These are phyloP conservation scores for Ophiobolus disseminans DNA, from an alignment of 2,329 filamentous ascomycete species.

Conservation along the genomic window DNA sequence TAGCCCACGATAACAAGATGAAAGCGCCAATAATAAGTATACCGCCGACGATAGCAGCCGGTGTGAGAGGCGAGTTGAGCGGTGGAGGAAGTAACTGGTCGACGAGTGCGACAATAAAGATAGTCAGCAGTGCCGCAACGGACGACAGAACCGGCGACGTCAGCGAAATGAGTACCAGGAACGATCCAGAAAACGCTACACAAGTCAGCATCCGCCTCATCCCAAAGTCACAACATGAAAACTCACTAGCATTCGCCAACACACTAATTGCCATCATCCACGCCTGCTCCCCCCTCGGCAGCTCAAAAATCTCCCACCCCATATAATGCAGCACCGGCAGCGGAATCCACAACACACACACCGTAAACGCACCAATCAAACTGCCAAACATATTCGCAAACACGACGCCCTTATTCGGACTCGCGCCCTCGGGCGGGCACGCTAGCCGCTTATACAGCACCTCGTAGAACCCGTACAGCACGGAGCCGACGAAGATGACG, in stretches of 20 bases:
- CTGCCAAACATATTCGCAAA: slow-evolving; percentile 94
- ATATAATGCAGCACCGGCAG: slow-evolving; percentile 81
- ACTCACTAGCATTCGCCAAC: slow-evolving; percentile 79
- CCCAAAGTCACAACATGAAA: slow-evolving; percentile 1
- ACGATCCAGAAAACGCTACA: slow-evolving; percentile 82
- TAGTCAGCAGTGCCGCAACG: slow-evolving; percentile 91
- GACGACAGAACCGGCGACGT: slow-evolving; percentile 92
- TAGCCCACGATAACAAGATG: slow-evolving; percentile 85
- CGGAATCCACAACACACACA: slow-evolving; percentile 89
- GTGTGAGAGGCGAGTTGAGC: slow-evolving; percentile 73
- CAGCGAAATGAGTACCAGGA: slow-evolving; percentile 89
- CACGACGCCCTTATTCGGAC: slow-evolving; percentile 86
- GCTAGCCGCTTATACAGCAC: slow-evolving; percentile 94
- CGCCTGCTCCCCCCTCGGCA: slow-evolving; percentile 79
- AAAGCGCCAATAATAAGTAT: slow-evolving; percentile 88
- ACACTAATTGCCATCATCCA: slow-evolving; percentile 82
- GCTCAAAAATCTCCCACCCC: slow-evolving; percentile 80
- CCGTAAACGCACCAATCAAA: slow-evolving; percentile 84
- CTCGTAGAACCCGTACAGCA: slow-evolving; percentile 96
- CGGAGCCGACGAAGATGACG: slow-evolving; percentile 86
- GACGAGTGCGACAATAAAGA: slow-evolving; percentile 92
- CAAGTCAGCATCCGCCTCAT: background rate
- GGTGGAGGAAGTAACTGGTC: slow-evolving; percentile 81
- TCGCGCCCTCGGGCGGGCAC: slow-evolving; percentile 89
- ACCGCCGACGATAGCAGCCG: slow-evolving; percentile 81